Evolutionary conservation across 306 rosid genomes (phyloP).

Genomic region (Prunus mongolica): DNA sequence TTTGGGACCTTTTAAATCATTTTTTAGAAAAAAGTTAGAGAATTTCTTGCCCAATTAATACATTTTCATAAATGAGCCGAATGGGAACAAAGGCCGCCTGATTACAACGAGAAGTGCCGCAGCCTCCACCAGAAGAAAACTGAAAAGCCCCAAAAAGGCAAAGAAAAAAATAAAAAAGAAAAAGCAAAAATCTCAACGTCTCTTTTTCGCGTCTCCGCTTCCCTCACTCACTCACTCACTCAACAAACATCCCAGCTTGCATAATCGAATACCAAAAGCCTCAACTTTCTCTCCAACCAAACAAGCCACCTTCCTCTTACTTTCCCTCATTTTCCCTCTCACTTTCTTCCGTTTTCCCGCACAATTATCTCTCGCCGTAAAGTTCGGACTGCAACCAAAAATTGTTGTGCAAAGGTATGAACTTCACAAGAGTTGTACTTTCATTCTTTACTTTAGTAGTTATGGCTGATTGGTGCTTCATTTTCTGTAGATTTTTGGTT

Average conservation of each 20-base stretch:
- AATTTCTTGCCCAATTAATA: too few relatives aligned
- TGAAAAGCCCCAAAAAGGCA: neutral
- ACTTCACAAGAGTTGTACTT: neutral
- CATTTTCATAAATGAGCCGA: too few relatives aligned
- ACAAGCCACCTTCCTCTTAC: neutral
- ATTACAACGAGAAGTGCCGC: neutral
- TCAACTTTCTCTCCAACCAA: conserved; percentile 8
- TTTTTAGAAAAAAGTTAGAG: too few relatives aligned
- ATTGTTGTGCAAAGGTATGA: neutral
- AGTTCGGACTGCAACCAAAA: neutral
- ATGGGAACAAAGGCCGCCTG: too few relatives aligned
- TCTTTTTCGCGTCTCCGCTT: conserved; percentile 10
- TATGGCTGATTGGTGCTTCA: neutral
- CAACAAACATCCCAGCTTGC: neutral
- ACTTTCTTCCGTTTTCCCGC: neutral
- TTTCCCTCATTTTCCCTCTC: neutral
- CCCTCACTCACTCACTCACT: neutral
- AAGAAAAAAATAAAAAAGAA: too few relatives aligned
- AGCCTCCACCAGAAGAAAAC: neutral
- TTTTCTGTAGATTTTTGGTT: neutral
- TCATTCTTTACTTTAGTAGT: neutral
- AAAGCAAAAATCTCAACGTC: neutral
- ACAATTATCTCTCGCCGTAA: neutral
- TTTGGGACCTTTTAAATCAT: too few relatives aligned
- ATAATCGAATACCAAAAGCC: neutral